These are phyloP conservation scores for Limonium bicolor DNA, from an alignment of 148 eudicot species.

Conservation along the genomic window DNA sequence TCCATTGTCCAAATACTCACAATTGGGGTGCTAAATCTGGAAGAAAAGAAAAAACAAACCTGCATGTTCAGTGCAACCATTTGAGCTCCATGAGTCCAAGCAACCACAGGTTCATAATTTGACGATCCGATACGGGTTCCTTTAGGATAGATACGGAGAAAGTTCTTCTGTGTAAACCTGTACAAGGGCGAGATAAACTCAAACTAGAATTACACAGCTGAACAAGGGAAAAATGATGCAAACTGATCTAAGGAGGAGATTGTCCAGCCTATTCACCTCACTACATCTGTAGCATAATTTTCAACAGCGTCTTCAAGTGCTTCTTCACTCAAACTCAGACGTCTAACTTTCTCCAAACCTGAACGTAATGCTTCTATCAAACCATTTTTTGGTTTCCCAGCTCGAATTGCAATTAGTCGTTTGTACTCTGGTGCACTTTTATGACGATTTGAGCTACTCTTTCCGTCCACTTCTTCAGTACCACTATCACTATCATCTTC, in stretches of 20 bases:
- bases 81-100: constrained; percentile 48
- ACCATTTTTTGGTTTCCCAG: constrained; percentile 21
- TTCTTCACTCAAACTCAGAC: constrained; percentile 35
- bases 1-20: too few relatives aligned
- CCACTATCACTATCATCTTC: neutral
- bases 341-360: constrained; percentile 11
- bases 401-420: constrained; percentile 27
- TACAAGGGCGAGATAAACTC: neutral
- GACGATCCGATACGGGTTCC: constrained; percentile 33
- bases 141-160: constrained; percentile 42
- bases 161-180: constrained; percentile 38
- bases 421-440: constrained; percentile 22
- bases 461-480: neutral
- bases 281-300: constrained; percentile 24
- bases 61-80: constrained; percentile 57
- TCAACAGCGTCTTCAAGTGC: constrained; percentile 24
- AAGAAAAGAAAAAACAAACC: constrained; percentile 11
- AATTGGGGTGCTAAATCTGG: too few relatives aligned
- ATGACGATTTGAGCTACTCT: too few relatives aligned
- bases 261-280: constrained; percentile 33
- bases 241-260: too few relatives aligned
- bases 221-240: neutral
- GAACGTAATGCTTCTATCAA: constrained; percentile 18
- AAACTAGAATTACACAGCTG: neutral
- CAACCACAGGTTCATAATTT: constrained; percentile 33